Conservation (phyloP, 2,329 filamentous ascomycete genomes). For the Myriosclerotinia duriaeana region DNA sequence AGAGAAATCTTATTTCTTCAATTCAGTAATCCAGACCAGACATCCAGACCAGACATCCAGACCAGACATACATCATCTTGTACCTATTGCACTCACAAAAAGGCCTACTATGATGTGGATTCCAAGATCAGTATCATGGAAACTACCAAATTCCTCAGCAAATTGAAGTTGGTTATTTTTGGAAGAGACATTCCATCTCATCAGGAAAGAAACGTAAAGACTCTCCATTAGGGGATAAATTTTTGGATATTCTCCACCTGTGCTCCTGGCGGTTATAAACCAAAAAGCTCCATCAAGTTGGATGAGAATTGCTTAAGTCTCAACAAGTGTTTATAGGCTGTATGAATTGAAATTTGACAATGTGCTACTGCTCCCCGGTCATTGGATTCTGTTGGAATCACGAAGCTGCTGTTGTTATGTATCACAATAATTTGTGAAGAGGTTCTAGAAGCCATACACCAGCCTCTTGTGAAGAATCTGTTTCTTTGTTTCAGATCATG, state of each 20-base stretch:
- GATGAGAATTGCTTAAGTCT: neutral
- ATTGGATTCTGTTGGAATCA: neutral
- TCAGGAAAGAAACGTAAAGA: neutral
- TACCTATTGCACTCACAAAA: no score
- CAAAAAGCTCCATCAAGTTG: neutral
- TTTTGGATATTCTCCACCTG: neutral
- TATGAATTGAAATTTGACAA: neutral
- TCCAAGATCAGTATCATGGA: slow-evolving; percentile 3
- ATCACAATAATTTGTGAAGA: neutral
- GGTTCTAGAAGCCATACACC: neutral
- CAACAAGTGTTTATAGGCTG: neutral
- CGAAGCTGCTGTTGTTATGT: neutral
- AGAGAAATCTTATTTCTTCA: neutral
- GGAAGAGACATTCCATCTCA: neutral
- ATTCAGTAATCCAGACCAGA: no score
- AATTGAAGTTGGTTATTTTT: neutral
- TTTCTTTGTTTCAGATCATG: neutral
- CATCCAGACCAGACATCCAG: no score
- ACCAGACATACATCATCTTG: no score
- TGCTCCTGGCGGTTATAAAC: no score
- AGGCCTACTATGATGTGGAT: no score
- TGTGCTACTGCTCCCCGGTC: neutral
- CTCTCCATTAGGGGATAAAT: neutral
- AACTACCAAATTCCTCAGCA: neutral
- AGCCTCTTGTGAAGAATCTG: neutral